Base-by-base conservation (phyloP, 805 yeast species). In the Brettanomyces anomalus region DNA sequence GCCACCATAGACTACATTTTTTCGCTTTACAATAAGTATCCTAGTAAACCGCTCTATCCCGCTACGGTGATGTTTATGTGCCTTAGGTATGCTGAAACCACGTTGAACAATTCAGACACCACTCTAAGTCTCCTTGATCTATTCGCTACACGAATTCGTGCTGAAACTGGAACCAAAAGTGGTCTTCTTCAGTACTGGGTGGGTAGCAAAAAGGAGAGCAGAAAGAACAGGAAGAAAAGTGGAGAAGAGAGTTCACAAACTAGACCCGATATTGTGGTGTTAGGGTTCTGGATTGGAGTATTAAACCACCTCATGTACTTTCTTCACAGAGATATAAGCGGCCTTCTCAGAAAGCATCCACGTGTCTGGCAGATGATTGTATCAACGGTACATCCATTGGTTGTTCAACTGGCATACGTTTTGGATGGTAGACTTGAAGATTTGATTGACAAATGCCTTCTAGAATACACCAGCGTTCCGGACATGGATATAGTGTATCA, bases 221-320 rank as follows among this genome's bases (percentile, higher is more conserved):
- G 42, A 14, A 46, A 41, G 17, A 45, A 33, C 19, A 48, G 39
- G 14, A 45, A 44, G 31, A 49, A 45, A n/a, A 43, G 42, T 4
- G 46, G 41, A 18, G 48, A 47, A 16, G 35, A 40, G 4, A 45
- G 37, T 3, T 43, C 46, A 4, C 32, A 18, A 15, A 32, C 43
- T 10, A 44, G 44, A 17, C 39, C 57, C 55, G 90, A 84, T 55
- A 79, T 83, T 43, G 84, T 84, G 15, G 56, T 72, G 34, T 71
- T 81, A 47, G 81, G 95, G 40, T 90, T 87, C 58, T 93, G 97
- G 97, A 72, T 93, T 32, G 79, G 95, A 4, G 81, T 84, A 20
- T 58, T 84, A 37, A 84, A 85, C 46, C 79, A 85, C 50, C 64
- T 90, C 40, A 80, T 82, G 54, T 90, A 83, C 59, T 90, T 86